These are phyloP conservation scores for Globisporangium echinulatum DNA, from an alignment of 352 stramenopile genomes.

Conservation along the genomic window DNA sequence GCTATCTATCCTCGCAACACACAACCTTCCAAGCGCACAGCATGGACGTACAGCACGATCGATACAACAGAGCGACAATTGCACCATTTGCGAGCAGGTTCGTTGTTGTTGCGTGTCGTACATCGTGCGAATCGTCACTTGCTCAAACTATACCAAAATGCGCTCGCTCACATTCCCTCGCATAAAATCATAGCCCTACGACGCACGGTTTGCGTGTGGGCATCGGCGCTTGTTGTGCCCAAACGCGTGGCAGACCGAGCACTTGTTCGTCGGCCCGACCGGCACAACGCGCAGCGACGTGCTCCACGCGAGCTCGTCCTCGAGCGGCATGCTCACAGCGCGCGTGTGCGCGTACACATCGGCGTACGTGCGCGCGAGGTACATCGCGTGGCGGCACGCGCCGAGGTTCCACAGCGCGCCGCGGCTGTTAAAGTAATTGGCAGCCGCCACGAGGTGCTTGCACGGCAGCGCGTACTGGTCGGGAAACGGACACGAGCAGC, in stretches of 20 bases:
- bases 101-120: no score
- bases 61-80: no score
- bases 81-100: no score
- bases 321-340: slow-evolving; percentile 29
- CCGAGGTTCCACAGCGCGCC: slow-evolving; percentile 24
- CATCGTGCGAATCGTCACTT: no score
- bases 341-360: slow-evolving; percentile 24
- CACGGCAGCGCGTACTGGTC: slow-evolving; percentile 37
- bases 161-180: no score
- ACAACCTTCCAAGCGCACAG: no score
- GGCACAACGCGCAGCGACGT: slow-evolving; percentile 30
- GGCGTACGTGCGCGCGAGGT: slow-evolving; percentile 22
- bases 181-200: neutral
- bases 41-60: no score
- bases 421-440: slow-evolving; percentile 28
- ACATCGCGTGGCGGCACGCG: slow-evolving; percentile 27
- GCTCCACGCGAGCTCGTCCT: slow-evolving; percentile 36
- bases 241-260: slow-evolving; percentile 34
- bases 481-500: slow-evolving; percentile 31
- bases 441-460: slow-evolving; percentile 32
- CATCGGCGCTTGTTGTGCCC: slow-evolving; percentile 33
- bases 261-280: slow-evolving; percentile 22
- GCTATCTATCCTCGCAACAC: no score
- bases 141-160: no score
- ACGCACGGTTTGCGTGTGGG: neutral